A percentile compares a stretch with the other conserved stretches of the same genome.
These are phyloP conservation scores for Dryas drummondii DNA, from an alignment of 306 rosid genomes.

Conservation along the genomic window DNA sequence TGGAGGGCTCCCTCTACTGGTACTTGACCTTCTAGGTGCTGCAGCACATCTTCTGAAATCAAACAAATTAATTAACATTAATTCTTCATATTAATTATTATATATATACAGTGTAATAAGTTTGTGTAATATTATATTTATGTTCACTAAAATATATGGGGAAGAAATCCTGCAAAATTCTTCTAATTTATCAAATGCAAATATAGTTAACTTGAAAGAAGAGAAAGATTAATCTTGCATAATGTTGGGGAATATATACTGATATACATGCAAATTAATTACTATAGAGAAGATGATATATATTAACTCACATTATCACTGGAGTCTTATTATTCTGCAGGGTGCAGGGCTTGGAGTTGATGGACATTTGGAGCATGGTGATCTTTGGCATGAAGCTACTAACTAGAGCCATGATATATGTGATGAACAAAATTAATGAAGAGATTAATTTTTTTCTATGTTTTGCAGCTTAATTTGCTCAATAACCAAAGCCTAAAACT, in stretches of 20 bases:
- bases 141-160: too few relatives aligned
- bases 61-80: not conserved
- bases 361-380: not conserved
- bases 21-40: not conserved
- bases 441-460: not conserved
- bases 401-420: not conserved
- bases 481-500: not conserved
- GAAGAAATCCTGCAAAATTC: too few relatives aligned
- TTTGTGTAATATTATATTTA: too few relatives aligned
- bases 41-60: slow-evolving; percentile 17
- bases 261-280: too few relatives aligned
- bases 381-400: slow-evolving; percentile 4
- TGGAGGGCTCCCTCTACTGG: not conserved
- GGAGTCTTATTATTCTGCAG: slow-evolving; percentile 5
- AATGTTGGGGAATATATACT: too few relatives aligned
- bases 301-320: not conserved
- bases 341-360: slow-evolving; percentile 1
- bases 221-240: not conserved
- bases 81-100: not conserved
- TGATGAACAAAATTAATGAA: not conserved
- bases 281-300: too few relatives aligned
- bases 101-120: not conserved
- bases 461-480: slow-evolving; percentile 7
- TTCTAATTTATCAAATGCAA: too few relatives aligned
- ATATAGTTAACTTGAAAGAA: not conserved